Base-by-base conservation (phyloP, 257 asterid genomes). In the Mentha longifolia region DNA sequence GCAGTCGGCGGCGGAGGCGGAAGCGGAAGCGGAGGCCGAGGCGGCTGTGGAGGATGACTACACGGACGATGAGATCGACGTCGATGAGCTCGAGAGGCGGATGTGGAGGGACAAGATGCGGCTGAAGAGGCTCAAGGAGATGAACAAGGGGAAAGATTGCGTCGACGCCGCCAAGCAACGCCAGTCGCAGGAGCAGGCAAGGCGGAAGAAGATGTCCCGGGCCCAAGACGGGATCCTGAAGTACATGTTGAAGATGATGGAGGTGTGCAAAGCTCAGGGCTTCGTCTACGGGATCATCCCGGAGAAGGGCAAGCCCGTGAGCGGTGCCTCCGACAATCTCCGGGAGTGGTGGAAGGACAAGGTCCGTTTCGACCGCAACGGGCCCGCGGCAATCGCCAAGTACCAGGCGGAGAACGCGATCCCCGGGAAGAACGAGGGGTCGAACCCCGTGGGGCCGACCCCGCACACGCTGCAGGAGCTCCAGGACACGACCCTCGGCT, bases 281-380 rank as follows among this genome's bases (percentile, higher is more conserved):
- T 84, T 86, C 11, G 91, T 83, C 1, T 85, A 85, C 28, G 90
- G 90, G 3, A 85, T 85, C 13, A 83, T 85, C 8, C 90, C 90
- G 1, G 90, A 85, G 62, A 85, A 85, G 42, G 90, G 90, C 20
- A 85, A 85, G 79, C 90, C 90, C 2, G 88, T 85, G 31, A 79
- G 88, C 12, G 90, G 90, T 10, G 86, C 88, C 6, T 85, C 90
- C 0, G 92, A 86, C 63, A 86, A 86, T 57, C 82, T 86, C 37
- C 30, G 92, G 61, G 89, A 84, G 77, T 86, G 92, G 92, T 86
- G 92, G 92, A 86, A 86, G 81, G 92, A 84, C 14, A 82, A 80
- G 61, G 92, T 84, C 65, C 58, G 87, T n/a, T 86, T 86, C 11
- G 92, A 86, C 25, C 83, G 89, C 3, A 86, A 86, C 0, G 92